phyloP scores from a whole-genome alignment of 345 rosid species.

The Lepidium didymum region DNA sequence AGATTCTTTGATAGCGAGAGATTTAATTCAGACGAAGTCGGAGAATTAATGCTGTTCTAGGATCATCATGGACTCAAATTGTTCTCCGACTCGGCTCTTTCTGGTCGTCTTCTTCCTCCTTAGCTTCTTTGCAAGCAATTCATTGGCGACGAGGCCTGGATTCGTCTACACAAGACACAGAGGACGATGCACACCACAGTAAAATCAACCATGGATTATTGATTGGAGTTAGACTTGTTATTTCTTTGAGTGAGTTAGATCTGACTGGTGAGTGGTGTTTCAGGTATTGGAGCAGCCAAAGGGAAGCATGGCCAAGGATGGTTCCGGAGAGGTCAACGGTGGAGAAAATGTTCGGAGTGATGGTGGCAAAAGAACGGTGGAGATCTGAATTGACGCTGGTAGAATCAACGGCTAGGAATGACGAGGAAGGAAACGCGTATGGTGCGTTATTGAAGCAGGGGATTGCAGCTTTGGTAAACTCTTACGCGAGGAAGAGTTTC shows the following conservation, averaged over 20 bases:
- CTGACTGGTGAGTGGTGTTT: neutral
- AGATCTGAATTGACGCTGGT: conserved; percentile 65
- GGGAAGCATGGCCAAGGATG: conserved; percentile 88
- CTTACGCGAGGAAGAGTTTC: conserved; percentile 56
- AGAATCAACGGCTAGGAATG: conserved; percentile 55
- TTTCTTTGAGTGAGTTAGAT: neutral
- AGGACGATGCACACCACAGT: conserved; percentile 90
- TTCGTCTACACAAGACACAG: conserved; percentile 56
- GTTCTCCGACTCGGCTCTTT: conserved; percentile 17
- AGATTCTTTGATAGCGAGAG: conserved; percentile 22
- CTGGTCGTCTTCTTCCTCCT: conserved; percentile 16
- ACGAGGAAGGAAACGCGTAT: conserved; percentile 45
- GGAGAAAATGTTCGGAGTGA: conserved; percentile 63
- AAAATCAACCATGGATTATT: neutral
- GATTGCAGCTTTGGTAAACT: conserved; percentile 72
- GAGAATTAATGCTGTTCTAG: neutral
- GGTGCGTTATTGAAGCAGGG: conserved; percentile 57
- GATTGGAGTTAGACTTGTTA: neutral
- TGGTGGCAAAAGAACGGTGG: conserved; percentile 56
- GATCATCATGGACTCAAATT: conserved; percentile 7
- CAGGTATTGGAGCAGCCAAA: conserved; percentile 86
- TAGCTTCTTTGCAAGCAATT: neutral
- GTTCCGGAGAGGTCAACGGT: conserved; percentile 73
- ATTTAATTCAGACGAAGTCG: conserved; percentile 1
- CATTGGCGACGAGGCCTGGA: conserved; percentile 36